These are phyloP conservation scores for Chytriomyces hyalinus DNA, from an alignment of 192 early-diverging fungal species.

Conservation along the genomic window DNA sequence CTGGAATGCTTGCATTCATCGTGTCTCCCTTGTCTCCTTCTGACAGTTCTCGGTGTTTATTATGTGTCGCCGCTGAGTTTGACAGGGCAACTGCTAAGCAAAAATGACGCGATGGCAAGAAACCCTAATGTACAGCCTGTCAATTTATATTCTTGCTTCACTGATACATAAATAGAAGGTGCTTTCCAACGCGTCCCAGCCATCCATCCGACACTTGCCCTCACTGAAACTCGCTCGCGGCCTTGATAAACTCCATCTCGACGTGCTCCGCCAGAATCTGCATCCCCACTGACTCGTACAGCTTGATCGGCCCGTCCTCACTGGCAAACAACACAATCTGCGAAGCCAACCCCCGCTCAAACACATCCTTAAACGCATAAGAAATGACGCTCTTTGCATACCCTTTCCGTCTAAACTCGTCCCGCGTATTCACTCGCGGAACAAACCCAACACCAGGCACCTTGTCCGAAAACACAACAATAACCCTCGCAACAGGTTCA, in stretches of 20 bases:
- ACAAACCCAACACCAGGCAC: neutral
- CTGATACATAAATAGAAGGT: neutral
- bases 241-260: constrained; percentile 1
- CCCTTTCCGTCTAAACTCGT: neutral
- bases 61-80: too few relatives aligned
- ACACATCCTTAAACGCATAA: constrained; percentile 2
- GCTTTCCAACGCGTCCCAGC: neutral
- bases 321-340: constrained; percentile 7
- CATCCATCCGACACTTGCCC: neutral
- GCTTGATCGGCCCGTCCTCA: constrained; percentile 8
- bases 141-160: neutral
- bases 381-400: neutral
- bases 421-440: neutral
- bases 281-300: constrained; percentile 1
- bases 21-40: too few relatives aligned
- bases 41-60: too few relatives aligned
- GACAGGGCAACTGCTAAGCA: too few relatives aligned
- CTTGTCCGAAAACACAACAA: neutral
- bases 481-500: neutral
- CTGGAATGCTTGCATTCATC: too few relatives aligned
- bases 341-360: neutral
- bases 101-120: neutral
- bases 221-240: neutral
- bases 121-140: neutral
- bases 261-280: neutral